Conservation (phyloP, 2,329 filamentous ascomycete genomes). For the Zasmidium angulare region DNA sequence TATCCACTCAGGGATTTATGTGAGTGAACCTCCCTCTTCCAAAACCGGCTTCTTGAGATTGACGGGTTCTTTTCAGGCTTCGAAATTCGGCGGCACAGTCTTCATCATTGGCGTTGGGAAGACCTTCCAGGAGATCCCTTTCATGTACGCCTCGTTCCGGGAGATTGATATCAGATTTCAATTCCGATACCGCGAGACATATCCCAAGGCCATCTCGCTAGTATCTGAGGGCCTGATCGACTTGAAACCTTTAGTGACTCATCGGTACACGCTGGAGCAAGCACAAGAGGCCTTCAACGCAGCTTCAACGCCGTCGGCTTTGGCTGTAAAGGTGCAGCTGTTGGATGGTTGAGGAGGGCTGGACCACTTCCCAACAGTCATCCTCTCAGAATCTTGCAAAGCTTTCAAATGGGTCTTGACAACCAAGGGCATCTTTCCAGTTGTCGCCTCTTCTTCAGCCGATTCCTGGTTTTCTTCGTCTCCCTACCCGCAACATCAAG, state of each 20-base stretch:
- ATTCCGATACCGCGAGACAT: constrained; percentile 42
- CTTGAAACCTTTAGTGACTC: constrained; percentile 41
- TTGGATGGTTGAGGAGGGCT: constrained; percentile 25
- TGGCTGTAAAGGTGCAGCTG: constrained; percentile 39
- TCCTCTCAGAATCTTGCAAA: no score
- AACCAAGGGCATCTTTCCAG: not conserved
- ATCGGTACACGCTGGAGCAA: constrained; percentile 39
- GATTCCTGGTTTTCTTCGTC: not conserved
- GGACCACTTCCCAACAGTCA: not conserved
- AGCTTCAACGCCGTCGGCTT: constrained; percentile 37
- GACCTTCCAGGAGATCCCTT: constrained; percentile 39
- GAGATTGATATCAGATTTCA: constrained; percentile 43
- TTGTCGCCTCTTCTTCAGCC: not conserved
- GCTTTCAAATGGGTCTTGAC: no score
- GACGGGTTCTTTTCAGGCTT: constrained; percentile 23
- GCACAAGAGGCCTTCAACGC: constrained; percentile 39
- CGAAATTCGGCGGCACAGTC: constrained; percentile 38
- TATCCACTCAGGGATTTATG: constrained; percentile 34
- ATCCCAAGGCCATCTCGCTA: constrained; percentile 44
- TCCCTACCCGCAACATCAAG: not conserved
- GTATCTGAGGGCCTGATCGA: constrained; percentile 40
- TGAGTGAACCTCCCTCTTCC: constrained; percentile 22
- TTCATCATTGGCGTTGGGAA: constrained; percentile 40
- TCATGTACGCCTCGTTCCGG: constrained; percentile 39
- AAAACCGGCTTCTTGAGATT: not conserved